These are phyloP conservation scores for Begonia masoniana DNA, from an alignment of 306 rosid genomes.

Conservation along the genomic window DNA sequence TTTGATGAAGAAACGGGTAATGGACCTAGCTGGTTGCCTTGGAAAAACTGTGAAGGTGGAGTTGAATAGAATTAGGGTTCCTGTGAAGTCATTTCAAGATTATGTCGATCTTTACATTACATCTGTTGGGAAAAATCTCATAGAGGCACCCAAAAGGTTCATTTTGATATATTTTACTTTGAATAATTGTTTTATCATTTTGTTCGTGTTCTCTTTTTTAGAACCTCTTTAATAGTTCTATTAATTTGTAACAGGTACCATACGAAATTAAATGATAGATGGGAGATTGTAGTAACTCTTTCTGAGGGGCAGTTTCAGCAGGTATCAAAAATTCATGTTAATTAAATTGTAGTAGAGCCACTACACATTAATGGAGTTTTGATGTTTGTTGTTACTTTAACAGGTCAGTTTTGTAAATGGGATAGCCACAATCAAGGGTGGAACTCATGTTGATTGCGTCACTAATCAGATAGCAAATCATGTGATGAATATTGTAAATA, in stretches of 20 bases:
- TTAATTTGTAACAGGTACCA: conserved; percentile 30
- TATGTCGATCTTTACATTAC: conserved; percentile 73
- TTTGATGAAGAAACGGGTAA: conserved; percentile 78
- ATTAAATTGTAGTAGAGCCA: background rate
- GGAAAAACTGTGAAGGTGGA: conserved; percentile 90
- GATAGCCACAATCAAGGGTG: conserved; percentile 86
- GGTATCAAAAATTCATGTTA: conserved; percentile 25
- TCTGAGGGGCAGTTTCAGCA: conserved; percentile 96
- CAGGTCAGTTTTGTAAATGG: conserved; percentile 93
- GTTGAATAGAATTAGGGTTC: conserved; percentile 43
- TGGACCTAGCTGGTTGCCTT: conserved; percentile 92
- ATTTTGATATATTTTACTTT: background rate
- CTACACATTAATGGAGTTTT: background rate
- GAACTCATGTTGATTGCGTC: conserved; percentile 80
- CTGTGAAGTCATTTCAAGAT: conserved; percentile 56
- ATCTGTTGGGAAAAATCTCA: conserved; percentile 38
- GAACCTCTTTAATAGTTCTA: conserved; percentile 8
- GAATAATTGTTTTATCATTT: background rate
- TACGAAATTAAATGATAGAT: conserved; percentile 67
- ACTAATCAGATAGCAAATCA: conserved; percentile 68
- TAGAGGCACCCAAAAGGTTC: conserved; percentile 56
- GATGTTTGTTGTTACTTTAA: background rate
- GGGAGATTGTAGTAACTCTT: conserved; percentile 78
- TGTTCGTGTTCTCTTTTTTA: background rate
- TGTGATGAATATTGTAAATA: conserved; percentile 71